Evolutionary conservation across 208 protist genomes (phyloP).

Genomic region (Borovskyia barvae): DNA sequence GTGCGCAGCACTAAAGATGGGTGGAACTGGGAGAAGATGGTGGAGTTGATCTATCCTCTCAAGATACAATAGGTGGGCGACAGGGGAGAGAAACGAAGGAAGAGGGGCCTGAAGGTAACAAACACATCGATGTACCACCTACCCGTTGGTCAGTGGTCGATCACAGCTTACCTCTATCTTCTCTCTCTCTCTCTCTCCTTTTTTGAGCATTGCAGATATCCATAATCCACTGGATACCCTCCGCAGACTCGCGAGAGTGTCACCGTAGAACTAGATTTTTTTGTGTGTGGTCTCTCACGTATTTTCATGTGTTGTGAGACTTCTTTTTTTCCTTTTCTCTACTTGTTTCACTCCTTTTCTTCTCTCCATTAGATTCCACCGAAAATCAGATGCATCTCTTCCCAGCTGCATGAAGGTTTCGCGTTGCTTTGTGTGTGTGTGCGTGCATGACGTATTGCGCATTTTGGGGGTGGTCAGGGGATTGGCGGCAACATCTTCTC

Average conservation of each 20-base stretch:
- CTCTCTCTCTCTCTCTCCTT: not conserved
- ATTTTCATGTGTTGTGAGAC: not conserved
- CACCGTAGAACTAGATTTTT: not conserved
- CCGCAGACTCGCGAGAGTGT: too few species aligned
- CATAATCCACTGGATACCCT: too few species aligned
- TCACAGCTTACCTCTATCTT: not conserved
- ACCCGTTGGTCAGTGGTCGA: not conserved
- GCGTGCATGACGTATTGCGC: too few species aligned
- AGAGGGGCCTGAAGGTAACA: not conserved
- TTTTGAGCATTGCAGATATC: too few species aligned
- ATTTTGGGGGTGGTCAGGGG: too few species aligned
- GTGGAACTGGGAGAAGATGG: slow-evolving; percentile 81
- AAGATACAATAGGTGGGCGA: slow-evolving; percentile 39
- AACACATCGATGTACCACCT: too few species aligned
- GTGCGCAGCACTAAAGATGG: slow-evolving; percentile 17
- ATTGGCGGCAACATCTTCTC: too few species aligned
- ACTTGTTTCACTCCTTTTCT: not conserved
- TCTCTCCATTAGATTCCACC: not conserved
- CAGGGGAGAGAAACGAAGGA: not conserved
- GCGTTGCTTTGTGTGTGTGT: too few species aligned
- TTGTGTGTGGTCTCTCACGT: not conserved
- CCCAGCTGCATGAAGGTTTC: too few species aligned
- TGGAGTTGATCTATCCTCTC: slow-evolving; percentile 81
- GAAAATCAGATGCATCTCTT: too few species aligned
- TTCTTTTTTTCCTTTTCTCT: slow-evolving; percentile 8